Conservation (phyloP, 306 rosid species). For the Citrullus amarus region DNA sequence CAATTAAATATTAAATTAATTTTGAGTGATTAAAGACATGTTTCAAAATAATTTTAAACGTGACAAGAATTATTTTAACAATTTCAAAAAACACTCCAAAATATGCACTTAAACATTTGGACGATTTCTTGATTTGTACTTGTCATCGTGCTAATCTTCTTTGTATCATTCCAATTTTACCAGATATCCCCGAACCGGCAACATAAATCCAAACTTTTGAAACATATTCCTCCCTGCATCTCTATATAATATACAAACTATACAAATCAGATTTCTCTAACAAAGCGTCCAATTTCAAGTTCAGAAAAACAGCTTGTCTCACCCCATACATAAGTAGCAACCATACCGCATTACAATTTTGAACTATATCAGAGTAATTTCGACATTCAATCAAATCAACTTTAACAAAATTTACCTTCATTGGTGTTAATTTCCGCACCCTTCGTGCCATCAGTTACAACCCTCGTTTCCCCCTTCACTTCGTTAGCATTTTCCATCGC, state of each 20-base stretch:
- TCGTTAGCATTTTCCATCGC: conserved; percentile 53
- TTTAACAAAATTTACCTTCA: conserved; percentile 26
- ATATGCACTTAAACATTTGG: too few species aligned
- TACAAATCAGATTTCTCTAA: not conserved
- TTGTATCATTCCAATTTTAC: too few species aligned
- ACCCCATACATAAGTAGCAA: not conserved
- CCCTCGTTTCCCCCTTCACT: not conserved
- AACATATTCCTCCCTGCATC: not conserved
- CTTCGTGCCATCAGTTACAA: conserved; percentile 2
- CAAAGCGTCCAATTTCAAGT: not conserved
- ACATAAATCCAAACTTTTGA: not conserved
- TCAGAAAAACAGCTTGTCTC: not conserved
- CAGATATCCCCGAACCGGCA: not conserved
- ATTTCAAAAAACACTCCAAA: too few species aligned
- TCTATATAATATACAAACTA: not conserved
- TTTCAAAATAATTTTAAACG: too few species aligned
- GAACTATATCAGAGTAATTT: not conserved
- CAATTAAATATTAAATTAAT: too few species aligned
- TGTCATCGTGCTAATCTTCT: too few species aligned
- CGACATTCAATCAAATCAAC: not conserved
- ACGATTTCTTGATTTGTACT: too few species aligned
- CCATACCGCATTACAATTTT: not conserved
- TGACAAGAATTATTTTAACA: too few species aligned
- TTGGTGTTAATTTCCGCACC: conserved; percentile 2
- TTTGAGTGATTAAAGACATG: too few species aligned